Conservation (phyloP, 352 stramenopile species). For the Pythium grandisporangium region DNA sequence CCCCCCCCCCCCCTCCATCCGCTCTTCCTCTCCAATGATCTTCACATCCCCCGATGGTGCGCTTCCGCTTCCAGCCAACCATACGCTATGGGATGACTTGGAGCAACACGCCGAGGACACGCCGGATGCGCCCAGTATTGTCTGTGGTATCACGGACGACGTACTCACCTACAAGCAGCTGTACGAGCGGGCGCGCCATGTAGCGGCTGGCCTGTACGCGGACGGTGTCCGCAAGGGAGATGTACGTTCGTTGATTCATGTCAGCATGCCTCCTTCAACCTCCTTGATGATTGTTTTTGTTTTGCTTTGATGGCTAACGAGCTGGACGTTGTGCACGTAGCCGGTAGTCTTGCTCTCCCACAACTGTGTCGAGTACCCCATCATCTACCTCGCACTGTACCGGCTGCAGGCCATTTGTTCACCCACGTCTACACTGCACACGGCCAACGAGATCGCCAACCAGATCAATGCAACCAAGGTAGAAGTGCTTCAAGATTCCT, state of each 20-base stretch:
- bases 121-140: slow-evolving; percentile 17
- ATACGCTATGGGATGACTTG: slow-evolving; percentile 25
- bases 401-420: slow-evolving; percentile 29
- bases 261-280: background rate
- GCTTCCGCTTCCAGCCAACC: slow-evolving; percentile 18
- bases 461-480: slow-evolving; percentile 26
- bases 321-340: background rate
- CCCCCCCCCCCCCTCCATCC: background rate
- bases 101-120: slow-evolving; percentile 20
- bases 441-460: slow-evolving; percentile 18
- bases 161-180: slow-evolving; percentile 24
- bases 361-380: slow-evolving; percentile 46
- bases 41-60: slow-evolving; percentile 23
- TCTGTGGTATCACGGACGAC: slow-evolving; percentile 32
- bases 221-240: slow-evolving; percentile 30
- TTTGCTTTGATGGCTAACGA: background rate
- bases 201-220: slow-evolving; percentile 25
- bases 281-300: background rate
- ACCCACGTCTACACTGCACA: slow-evolving; percentile 26
- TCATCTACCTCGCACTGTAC: slow-evolving; percentile 31
- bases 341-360: slow-evolving; percentile 32
- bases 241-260: slow-evolving; percentile 11
- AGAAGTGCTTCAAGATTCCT: no score
- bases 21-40: slow-evolving; percentile 15
- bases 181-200: slow-evolving; percentile 8